Conservation (phyloP, 192 early-diverging fungal species). For the Chytriomyces sp. region DNA sequence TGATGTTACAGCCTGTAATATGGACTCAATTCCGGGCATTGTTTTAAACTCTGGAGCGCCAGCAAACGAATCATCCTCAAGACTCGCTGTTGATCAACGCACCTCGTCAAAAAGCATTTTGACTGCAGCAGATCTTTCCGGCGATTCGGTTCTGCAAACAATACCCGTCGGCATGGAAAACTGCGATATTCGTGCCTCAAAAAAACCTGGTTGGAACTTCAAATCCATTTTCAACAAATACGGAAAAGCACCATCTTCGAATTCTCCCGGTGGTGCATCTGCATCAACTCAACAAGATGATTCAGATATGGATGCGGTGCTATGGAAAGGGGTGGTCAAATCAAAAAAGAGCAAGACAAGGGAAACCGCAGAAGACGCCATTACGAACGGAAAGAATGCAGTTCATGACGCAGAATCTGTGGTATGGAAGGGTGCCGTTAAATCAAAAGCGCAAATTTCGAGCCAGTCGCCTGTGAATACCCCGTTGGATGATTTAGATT, state of each 20-base stretch:
- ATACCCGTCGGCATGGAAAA: background rate
- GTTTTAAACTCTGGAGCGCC: background rate
- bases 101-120: slow-evolving; percentile 1
- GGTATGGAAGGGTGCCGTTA: background rate
- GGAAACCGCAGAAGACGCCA: background rate
- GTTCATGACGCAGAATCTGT: background rate
- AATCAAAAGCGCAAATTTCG: background rate
- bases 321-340: background rate
- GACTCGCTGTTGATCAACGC: background rate
- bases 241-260: background rate
- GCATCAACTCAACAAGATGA: background rate
- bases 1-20: background rate
- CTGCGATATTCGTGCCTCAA: background rate
- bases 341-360: background rate
- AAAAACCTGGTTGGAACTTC: background rate
- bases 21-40: background rate
- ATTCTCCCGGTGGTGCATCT: no score
- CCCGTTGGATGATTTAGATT: background rate
- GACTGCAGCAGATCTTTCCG: background rate
- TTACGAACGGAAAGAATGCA: background rate
- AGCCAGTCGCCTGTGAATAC: background rate
- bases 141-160: background rate
- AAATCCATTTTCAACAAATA: background rate
- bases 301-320: background rate
- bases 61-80: background rate